Evolutionary conservation across 352 stramenopile genomes (phyloP), one percentile per base, ranked within the genome.

Genomic region (Phytophthora melonis): DNA sequence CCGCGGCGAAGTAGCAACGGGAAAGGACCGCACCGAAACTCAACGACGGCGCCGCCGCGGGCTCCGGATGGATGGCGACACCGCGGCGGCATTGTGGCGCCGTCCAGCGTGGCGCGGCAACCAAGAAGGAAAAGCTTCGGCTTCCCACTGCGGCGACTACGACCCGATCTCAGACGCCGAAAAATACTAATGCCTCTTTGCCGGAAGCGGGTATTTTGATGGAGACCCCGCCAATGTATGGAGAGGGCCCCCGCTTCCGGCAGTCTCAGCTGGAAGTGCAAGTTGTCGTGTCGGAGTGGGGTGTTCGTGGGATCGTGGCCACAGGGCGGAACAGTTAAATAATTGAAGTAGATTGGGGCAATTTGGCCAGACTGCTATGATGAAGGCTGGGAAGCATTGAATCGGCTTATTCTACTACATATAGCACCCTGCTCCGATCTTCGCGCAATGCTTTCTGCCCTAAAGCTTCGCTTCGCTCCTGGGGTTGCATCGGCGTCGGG

Each of bases 11-110:
- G 57, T 34, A 64, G 49, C 69, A 64, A 76, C 57, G 56, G 41
- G 36, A 71, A 74, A 74, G 66, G 64, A 57, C 60, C 71, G 60
- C 71, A 74, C 56, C 66, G 60, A 78, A 78, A 74, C 14, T 60
- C 16, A 9, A 60, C 62, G 61, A 47, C 62, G 62, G 52, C 62
- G 52, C 58, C n/a, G 16, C 43, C 16, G 14, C 43, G 6, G n/a
- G 43, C 43, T 50, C 47, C 50, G 58, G 50, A 73, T 73, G 47
- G 50, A 73, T 53, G 30, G 27, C 30, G 34, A 27, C 36, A 27
- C 39, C 25, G 53, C 23, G 21, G 39, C 2, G 5, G 34, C 41
- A 63, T 57, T 32, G 27, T 50, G 39, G 41, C 41, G 23, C 39
- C 58, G 58, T 50, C 43, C 43, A 41, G 43, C n/a, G 43, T 43